Base-by-base conservation (phyloP, 2,329 filamentous ascomycete genomes). In the Coleophoma crateriformis region DNA sequence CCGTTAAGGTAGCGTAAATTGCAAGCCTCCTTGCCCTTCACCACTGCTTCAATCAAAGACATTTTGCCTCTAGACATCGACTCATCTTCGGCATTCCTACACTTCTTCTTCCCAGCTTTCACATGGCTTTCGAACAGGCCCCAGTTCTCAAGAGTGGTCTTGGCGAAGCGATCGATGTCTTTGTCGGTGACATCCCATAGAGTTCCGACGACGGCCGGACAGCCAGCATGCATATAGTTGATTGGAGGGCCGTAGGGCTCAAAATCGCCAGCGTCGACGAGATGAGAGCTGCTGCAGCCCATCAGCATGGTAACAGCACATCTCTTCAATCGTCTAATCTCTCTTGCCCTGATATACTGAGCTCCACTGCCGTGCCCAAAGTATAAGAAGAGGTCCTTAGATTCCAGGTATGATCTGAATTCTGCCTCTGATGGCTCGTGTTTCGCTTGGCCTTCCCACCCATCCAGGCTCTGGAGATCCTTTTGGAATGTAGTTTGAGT, bases 131-230 rank as follows among this genome's bases (percentile, higher is more conserved):
- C 43, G 45, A 67, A 64, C 37, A 99, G 67, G 0, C 94, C 94
- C 94, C 94, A 99, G 60, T 86, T 78, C 64, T 94, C 87, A 65
- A 96, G 87, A 3, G 87, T 74, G 22, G 79, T 76, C 33, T 85
- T 82, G 0, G 91, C 88, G 67, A 96, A 95, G 15, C 91, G 87
- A 71, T 99, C 95, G 66, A 96, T 96, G 67, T 99, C 94, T 61
- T 88, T 88, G 66, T 99, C 94, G 10, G 94, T 99, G 45, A 99
- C 94, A 67, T 99, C 94, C 94, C 94, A 99, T 35, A 99, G 75
- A 14, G 91, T 96, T 42, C 90, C 94, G 2, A 97, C 84, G 10
- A 97, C 82, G 0, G 92, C 90, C 3, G 90, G 90, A 58, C 80
- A 83, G 1, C 90, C 92, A 0, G 90, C 91, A 58, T 92, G 84